phyloP scores from a whole-genome alignment of 2,329 filamentous ascomycete genomes.

The Aureobasidium subglaciale region DNA sequence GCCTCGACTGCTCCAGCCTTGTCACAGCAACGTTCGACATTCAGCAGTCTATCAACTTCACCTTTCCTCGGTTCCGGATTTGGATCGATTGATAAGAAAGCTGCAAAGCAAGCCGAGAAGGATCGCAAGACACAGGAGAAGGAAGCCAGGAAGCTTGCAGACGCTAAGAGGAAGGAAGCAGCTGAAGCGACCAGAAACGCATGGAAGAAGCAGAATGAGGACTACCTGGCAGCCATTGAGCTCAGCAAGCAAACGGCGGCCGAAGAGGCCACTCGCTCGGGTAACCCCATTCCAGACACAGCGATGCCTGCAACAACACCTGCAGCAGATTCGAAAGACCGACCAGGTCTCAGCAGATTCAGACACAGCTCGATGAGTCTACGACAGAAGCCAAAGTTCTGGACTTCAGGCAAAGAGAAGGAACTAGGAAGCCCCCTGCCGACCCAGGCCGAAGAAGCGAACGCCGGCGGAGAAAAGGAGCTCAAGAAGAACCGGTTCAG shows the following conservation, averaged over 20 bases:
- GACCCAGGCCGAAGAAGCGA: slow-evolving; percentile 18
- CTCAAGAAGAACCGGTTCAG: slow-evolving; percentile 59
- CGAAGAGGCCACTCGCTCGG: slow-evolving; percentile 36
- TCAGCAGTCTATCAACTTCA: neutral
- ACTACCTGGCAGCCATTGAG: slow-evolving; percentile 57
- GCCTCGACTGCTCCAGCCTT: slow-evolving; percentile 54
- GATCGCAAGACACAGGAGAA: slow-evolving; percentile 52
- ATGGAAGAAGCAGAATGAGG: slow-evolving; percentile 54
- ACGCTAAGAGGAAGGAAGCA: slow-evolving; percentile 28
- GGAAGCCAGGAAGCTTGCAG: slow-evolving; percentile 46
- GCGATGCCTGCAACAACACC: slow-evolving; percentile 10
- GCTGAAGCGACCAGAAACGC: slow-evolving; percentile 44
- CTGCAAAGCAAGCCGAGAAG: slow-evolving; percentile 51
- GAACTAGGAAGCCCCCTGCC: slow-evolving; percentile 33
- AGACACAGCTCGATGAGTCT: slow-evolving; percentile 69
- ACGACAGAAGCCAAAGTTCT: slow-evolving; percentile 66
- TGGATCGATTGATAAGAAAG: slow-evolving; percentile 61
- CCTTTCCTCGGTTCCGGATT: slow-evolving; percentile 24
- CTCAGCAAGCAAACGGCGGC: slow-evolving; percentile 57
- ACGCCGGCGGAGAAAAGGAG: slow-evolving; percentile 24
- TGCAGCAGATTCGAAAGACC: slow-evolving; percentile 17
- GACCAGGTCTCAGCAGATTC: slow-evolving; percentile 36
- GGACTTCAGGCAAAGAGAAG: slow-evolving; percentile 44
- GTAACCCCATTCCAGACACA: neutral
- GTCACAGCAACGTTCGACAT: slow-evolving; percentile 11